Percentiles rank a stretch among this genome's conserved stretches.
phyloP scores from a whole-genome alignment of 257 asterid genomes.

The Solanum lignicaule region DNA sequence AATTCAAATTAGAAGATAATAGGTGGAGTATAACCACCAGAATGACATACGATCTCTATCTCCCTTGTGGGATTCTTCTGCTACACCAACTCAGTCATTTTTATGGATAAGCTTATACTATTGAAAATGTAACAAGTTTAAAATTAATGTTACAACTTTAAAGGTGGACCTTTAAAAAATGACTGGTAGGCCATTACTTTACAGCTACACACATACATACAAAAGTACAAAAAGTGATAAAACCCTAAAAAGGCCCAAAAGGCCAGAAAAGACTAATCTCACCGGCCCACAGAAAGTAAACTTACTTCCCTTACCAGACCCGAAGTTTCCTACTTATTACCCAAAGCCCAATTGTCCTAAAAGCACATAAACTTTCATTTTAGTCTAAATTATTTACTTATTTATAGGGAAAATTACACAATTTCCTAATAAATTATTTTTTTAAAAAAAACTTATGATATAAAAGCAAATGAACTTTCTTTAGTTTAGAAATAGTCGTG shows the following conservation, averaged over 20 bases:
- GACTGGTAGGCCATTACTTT: neutral
- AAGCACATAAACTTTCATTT: neutral
- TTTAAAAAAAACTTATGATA: no score
- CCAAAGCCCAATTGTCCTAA: neutral
- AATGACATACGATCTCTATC: neutral
- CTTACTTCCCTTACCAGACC: neutral
- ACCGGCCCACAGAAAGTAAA: neutral
- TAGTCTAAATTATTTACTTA: neutral
- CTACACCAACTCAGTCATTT: neutral
- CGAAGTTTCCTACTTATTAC: neutral
- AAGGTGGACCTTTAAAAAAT: neutral
- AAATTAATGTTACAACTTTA: neutral
- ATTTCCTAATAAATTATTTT: no score
- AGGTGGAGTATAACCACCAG: neutral
- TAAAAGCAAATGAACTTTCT: neutral
- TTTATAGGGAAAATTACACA: neutral
- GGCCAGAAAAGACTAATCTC: neutral
- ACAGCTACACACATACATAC: neutral
- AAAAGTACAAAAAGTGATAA: neutral
- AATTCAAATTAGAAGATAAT: neutral
- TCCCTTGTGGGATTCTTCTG: fast-evolving
- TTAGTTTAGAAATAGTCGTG: no score
- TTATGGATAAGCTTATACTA: neutral
- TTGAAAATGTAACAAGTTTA: neutral
- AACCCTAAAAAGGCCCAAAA: neutral